Evolutionary conservation across 192 early-diverging fungal species (phyloP).

Genomic region (Umbelopsis sp.): DNA sequence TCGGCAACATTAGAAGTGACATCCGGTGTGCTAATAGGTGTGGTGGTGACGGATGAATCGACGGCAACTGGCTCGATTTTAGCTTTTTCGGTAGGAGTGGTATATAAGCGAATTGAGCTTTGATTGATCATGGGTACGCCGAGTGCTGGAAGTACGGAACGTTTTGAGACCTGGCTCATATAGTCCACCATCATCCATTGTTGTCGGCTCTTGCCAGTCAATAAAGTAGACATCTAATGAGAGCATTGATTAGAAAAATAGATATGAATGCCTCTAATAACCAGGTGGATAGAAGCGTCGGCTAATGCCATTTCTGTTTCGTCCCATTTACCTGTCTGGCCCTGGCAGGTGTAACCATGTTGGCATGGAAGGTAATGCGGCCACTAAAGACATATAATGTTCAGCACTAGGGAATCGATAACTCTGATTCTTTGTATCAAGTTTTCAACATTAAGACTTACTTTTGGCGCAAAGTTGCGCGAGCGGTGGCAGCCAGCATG

Average conservation of each 20-base stretch:
- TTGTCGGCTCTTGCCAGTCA: background rate
- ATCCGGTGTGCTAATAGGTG: background rate
- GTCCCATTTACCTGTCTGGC: background rate
- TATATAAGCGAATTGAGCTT: conserved; percentile 7
- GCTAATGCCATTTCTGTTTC: too few species aligned
- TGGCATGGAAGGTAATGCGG: background rate
- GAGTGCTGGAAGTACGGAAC: background rate
- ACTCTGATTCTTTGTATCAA: background rate
- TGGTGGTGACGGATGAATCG: background rate
- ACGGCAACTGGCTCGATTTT: background rate
- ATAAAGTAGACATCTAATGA: conserved; percentile 8
- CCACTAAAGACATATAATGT: background rate
- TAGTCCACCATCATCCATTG: background rate
- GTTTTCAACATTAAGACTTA: background rate
- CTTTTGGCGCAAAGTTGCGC: conserved; percentile 1
- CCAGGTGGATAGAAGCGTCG: too few species aligned
- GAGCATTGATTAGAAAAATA: background rate
- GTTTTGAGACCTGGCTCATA: background rate
- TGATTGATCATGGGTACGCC: background rate
- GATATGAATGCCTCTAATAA: too few species aligned
- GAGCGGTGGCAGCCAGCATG: conserved; percentile 13
- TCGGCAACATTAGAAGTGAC: conserved; percentile 25
- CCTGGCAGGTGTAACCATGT: background rate
- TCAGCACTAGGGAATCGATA: background rate
- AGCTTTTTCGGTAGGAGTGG: conserved; percentile 12